Base-by-base conservation (phyloP, 2,329 filamentous ascomycete genomes). In the Coniella lustricola region DNA sequence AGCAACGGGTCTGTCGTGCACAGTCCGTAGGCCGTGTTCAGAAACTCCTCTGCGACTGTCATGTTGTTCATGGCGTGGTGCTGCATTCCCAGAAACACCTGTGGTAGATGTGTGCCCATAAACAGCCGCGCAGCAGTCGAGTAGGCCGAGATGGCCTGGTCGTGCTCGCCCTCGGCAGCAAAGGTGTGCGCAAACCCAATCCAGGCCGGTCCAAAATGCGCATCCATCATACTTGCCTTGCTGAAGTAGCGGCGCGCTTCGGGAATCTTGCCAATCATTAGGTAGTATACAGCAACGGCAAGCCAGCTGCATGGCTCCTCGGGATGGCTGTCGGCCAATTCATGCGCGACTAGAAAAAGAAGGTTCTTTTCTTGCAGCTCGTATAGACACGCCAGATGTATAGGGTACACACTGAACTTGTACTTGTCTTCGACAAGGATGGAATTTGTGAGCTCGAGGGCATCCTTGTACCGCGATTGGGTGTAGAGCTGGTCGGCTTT, bases 161-260 rank as follows among this genome's bases (percentile, higher is more conserved):
- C 93, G 65, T 97, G 90, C 66, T 98, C 93, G 45, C 93, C 93
- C 65, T 98, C 93, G 10, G 90, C 90, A 1, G 93, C 93, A 64
- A 98, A 98, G 0, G 93, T 98, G 65, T 98, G 94, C 1, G 93
- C 93, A 62, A 98, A 98, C 1, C 94, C 93, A 55, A 98, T 97
- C 93, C 93, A 98, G 3, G 93, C 93, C 1, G 93, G 88, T 0
- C 91, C 91, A 59, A 95, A 98, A 68, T 97, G 91, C 7, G 91
- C 87, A 62, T 98, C 90, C 84, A 98, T 91, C 73, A 97, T 86
- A 56, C 88, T 95, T 4, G 94, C 87, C 68, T 98, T 98, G 60
- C 88, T 95, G 66, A 98, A 98, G 72, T 93, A 98, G 34, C 91
- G 82, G 10, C 93, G 82, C 9, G 94, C 90, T 67, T 98, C 93